These are phyloP conservation scores for Tuber microsphaerosporum DNA, from an alignment of 495 filamentous ascomycete genomes.

Conservation along the genomic window DNA sequence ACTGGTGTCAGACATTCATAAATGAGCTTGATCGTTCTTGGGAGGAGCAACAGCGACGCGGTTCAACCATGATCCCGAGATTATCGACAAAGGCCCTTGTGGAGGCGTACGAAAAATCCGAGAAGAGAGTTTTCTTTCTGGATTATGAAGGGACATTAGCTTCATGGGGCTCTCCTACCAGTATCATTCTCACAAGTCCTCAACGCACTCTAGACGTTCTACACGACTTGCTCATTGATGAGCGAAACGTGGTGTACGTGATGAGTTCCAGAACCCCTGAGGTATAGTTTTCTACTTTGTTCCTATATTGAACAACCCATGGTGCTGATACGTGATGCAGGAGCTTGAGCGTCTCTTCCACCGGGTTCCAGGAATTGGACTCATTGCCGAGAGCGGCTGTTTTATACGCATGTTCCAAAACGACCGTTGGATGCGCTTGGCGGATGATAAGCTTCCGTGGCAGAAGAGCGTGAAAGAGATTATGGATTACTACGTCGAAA, in stretches of 20 bases:
- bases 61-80: slow-evolving; percentile 75
- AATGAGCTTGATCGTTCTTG: slow-evolving; percentile 63
- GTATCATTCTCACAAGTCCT: slow-evolving; percentile 73
- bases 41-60: slow-evolving; percentile 72
- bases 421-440: slow-evolving; percentile 64
- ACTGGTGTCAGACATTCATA: slow-evolving; percentile 71
- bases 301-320: neutral
- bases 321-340: slow-evolving; percentile 12
- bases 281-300: slow-evolving; percentile 1
- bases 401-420: slow-evolving; percentile 67
- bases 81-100: slow-evolving; percentile 59
- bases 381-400: slow-evolving; percentile 89
- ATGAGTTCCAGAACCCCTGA: slow-evolving; percentile 81
- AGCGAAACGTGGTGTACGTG: slow-evolving; percentile 78
- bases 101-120: slow-evolving; percentile 56
- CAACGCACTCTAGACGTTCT: slow-evolving; percentile 74
- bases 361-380: slow-evolving; percentile 65
- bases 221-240: slow-evolving; percentile 68
- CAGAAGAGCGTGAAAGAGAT: slow-evolving; percentile 69
- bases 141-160: slow-evolving; percentile 91
- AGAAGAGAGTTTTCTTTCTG: slow-evolving; percentile 71
- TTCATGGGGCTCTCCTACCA: slow-evolving; percentile 68
- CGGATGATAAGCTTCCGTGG: slow-evolving; percentile 67
- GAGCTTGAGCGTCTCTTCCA: slow-evolving; percentile 81
- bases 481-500: slow-evolving; percentile 77